Conservation (phyloP, 2,329 filamentous ascomycete species). For the Sarocladium oryzae region DNA sequence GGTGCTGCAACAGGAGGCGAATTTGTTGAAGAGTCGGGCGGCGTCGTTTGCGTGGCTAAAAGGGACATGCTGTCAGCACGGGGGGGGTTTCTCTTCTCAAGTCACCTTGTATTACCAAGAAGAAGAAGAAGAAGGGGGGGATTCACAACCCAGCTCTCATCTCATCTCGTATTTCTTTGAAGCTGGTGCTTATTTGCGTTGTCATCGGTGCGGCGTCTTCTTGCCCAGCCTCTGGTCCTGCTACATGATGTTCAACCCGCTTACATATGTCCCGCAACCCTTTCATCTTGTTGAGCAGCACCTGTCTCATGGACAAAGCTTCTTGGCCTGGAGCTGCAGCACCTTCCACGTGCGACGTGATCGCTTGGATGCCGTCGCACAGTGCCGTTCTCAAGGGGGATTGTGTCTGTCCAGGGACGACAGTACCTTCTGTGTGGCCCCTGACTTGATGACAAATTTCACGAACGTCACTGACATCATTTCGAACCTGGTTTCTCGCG, state of each 20-base stretch:
- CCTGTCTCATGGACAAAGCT: no score
- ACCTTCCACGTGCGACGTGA: no score
- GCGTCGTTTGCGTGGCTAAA: background rate
- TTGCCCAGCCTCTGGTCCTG: no score
- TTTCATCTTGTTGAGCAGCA: no score
- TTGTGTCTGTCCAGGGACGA: no score
- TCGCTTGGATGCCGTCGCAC: no score
- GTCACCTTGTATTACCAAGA: background rate
- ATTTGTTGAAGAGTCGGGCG: background rate
- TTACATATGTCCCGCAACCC: no score
- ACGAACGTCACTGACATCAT: background rate
- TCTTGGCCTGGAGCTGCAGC: no score
- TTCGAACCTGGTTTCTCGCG: background rate
- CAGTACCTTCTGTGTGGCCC: background rate
- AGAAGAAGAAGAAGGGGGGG: background rate
- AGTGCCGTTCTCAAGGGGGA: no score
- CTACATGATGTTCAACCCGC: no score
- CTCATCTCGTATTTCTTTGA: background rate
- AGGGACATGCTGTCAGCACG: no score
- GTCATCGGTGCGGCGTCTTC: background rate
- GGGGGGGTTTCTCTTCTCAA: no score
- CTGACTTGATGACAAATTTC: background rate
- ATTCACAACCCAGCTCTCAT: background rate
- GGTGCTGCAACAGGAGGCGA: constrained; percentile 1
- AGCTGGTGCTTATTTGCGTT: background rate